Conservation (phyloP, 176 grass and related monocot species). For the Canna indica region DNA sequence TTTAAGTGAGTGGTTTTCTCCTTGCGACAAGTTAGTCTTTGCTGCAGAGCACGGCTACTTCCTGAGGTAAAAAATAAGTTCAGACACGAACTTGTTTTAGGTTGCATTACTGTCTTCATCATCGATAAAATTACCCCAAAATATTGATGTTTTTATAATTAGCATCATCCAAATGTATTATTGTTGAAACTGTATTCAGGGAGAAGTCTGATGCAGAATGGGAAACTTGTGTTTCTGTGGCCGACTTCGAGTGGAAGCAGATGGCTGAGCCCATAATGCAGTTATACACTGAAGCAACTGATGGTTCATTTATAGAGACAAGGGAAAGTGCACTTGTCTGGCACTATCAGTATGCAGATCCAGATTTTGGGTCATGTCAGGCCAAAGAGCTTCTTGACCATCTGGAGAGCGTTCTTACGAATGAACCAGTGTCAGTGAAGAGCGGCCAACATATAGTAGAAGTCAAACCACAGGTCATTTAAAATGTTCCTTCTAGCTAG, state of each 20-base stretch:
- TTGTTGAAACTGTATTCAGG: conserved; percentile 7
- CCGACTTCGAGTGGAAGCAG: conserved; percentile 45
- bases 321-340: conserved; percentile 40
- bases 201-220: conserved; percentile 26
- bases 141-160: not conserved
- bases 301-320: conserved; percentile 32
- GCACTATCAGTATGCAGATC: conserved; percentile 44
- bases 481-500: not conserved
- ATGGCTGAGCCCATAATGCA: conserved; percentile 47
- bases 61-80: conserved; percentile 21
- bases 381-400: conserved; percentile 49
- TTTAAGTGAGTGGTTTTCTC: conserved; percentile 37
- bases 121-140: too few relatives aligned
- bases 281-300: conserved; percentile 42
- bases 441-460: conserved; percentile 32
- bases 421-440: conserved; percentile 35
- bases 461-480: conserved; percentile 40
- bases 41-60: conserved; percentile 57
- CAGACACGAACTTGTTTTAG: too few relatives aligned
- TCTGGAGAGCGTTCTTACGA: conserved; percentile 39
- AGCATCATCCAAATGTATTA: not conserved
- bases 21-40: conserved; percentile 27
- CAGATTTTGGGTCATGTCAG: conserved; percentile 47
- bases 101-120: not conserved
- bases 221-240: conserved; percentile 16